Conservation (phyloP, 2,329 filamentous ascomycete genomes). For the Aspergillus proliferans region DNA sequence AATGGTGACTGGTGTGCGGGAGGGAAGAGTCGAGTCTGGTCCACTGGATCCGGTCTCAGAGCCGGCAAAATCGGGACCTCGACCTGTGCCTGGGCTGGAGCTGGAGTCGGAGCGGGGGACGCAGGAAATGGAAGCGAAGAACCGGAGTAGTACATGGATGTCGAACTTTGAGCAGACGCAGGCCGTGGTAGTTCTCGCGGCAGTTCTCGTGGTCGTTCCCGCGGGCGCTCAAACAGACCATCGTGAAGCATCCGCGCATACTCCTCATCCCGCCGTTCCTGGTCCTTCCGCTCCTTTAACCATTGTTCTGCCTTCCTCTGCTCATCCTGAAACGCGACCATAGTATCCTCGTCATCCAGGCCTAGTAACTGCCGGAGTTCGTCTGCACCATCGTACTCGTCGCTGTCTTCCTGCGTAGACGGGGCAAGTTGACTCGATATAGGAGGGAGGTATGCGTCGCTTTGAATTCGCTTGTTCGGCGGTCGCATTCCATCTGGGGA, state of each 20-base stretch:
- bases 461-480: constrained; percentile 6
- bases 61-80: not conserved
- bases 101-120: not conserved
- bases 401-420: not conserved
- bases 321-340: constrained; percentile 24
- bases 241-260: constrained; percentile 34
- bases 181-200: not conserved
- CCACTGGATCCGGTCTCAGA: too few species aligned
- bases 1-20: too few species aligned
- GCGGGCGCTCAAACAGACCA: constrained; percentile 14
- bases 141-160: constrained; percentile 4
- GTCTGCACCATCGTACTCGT: not conserved
- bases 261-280: constrained; percentile 33
- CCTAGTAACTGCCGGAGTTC: constrained; percentile 20
- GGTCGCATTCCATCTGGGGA: constrained; percentile 6
- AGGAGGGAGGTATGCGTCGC: not conserved
- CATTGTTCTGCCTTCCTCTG: constrained; percentile 26
- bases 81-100: not conserved
- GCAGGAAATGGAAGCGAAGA: constrained; percentile 2
- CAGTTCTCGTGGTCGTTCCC: not conserved
- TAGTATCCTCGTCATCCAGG: constrained; percentile 16
- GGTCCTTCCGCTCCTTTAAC: constrained; percentile 23
- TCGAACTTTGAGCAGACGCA: constrained; percentile 3
- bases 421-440: not conserved
- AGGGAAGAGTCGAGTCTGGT: not conserved